Conservation (phyloP, 2,329 filamentous ascomycete genomes). For the Fusarium virguliforme region DNA sequence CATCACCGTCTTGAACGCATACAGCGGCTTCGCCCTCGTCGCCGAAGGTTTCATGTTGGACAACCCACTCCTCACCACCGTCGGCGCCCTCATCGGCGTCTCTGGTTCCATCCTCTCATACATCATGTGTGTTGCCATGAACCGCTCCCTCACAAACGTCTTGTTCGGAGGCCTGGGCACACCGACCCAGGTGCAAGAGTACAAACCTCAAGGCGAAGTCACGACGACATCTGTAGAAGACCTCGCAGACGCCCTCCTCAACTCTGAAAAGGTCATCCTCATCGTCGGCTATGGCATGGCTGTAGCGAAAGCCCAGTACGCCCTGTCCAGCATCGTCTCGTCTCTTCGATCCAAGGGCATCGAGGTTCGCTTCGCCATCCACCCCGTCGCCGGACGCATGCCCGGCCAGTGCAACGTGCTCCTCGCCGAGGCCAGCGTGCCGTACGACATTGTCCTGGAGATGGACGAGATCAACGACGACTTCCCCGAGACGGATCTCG, state of each 20-base stretch:
- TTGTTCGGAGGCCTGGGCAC: slow-evolving; percentile 86
- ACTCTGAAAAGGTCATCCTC: slow-evolving; percentile 89
- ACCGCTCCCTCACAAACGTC: slow-evolving; percentile 89
- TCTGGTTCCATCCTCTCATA: slow-evolving; percentile 92
- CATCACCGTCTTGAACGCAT: slow-evolving; percentile 91
- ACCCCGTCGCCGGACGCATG: slow-evolving; percentile 93
- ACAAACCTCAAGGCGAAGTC: slow-evolving; percentile 85
- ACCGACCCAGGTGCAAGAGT: slow-evolving; percentile 71
- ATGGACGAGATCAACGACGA: slow-evolving; percentile 98
- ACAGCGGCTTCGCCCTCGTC: slow-evolving; percentile 91
- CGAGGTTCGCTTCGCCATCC: slow-evolving; percentile 90
- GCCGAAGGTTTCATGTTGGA: slow-evolving; percentile 94
- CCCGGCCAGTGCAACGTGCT: slow-evolving; percentile 94
- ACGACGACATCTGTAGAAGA: slow-evolving; percentile 87
- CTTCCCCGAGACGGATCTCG: slow-evolving; percentile 87
- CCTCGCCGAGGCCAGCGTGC: slow-evolving; percentile 88
- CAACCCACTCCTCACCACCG: slow-evolving; percentile 86
- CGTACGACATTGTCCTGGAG: slow-evolving; percentile 92
- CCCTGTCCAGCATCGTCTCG: slow-evolving; percentile 85
- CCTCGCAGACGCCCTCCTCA: slow-evolving; percentile 80
- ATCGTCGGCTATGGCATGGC: slow-evolving; percentile 96
- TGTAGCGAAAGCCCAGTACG: slow-evolving; percentile 93
- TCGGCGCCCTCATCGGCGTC: slow-evolving; percentile 89
- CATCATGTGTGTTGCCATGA: slow-evolving; percentile 92
- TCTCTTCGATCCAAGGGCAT: slow-evolving; percentile 82